A percentile compares a stretch with the other conserved stretches of the same genome.
Evolutionary conservation across 2,329 filamentous ascomycete species (phyloP).

Genomic region (Aureobasidium sp.): DNA sequence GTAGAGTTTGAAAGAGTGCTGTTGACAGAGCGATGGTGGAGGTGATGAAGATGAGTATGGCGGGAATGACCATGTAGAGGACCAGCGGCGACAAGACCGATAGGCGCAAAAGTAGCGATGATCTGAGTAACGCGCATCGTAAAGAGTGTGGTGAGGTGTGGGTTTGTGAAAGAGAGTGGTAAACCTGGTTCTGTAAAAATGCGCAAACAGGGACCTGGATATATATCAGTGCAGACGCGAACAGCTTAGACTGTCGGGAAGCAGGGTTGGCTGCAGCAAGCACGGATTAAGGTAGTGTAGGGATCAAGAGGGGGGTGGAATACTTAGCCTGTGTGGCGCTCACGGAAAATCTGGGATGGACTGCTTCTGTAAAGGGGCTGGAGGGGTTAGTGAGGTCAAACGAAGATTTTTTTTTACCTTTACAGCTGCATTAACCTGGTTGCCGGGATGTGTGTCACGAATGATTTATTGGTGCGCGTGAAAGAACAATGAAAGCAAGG

Average conservation of each 20-base stretch:
- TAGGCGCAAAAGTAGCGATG: neutral
- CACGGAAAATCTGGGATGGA: neutral
- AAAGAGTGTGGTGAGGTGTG: slow-evolving; percentile 6
- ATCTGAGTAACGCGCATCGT: slow-evolving; percentile 9
- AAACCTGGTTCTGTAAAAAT: slow-evolving; percentile 6
- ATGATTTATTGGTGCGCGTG: slow-evolving; percentile 8
- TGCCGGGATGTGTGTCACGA: slow-evolving; percentile 9
- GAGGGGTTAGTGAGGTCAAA: slow-evolving; percentile 8
- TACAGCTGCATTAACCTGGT: slow-evolving; percentile 11
- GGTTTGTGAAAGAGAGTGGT: slow-evolving; percentile 1
- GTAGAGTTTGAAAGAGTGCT: neutral
- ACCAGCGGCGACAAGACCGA: slow-evolving; percentile 1
- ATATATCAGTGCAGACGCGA: slow-evolving; percentile 13
- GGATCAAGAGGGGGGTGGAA: slow-evolving; percentile 2
- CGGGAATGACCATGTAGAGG: neutral
- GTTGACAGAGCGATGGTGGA: slow-evolving; percentile 7
- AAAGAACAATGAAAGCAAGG: slow-evolving; percentile 10
- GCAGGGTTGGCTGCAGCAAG: slow-evolving; percentile 1
- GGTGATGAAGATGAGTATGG: slow-evolving; percentile 9
- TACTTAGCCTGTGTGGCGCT: slow-evolving; percentile 12
- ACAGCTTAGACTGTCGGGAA: neutral
- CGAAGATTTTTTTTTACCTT: neutral
- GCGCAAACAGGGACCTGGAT: slow-evolving; percentile 6
- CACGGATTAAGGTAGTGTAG: slow-evolving; percentile 9
- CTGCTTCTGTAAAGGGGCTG: slow-evolving; percentile 11